Evolutionary conservation across 1,284 basidiomycete genomes (phyloP), one percentile per base, ranked within the genome.

Genomic region (Porogramme epimiltina): DNA sequence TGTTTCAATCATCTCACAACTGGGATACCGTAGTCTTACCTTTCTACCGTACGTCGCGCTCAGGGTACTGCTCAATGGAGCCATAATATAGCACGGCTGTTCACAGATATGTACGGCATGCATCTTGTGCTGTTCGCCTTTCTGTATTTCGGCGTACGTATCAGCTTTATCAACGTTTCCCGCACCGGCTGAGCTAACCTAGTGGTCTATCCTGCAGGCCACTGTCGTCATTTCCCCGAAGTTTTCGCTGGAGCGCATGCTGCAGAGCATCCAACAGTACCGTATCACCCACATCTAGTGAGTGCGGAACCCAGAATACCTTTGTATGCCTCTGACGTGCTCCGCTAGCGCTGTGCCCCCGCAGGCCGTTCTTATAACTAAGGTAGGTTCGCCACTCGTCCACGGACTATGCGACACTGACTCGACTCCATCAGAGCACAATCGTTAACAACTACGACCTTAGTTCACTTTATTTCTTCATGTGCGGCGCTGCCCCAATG

Each of bases 401-500:
- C 34, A 37, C 34, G 13, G 8, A 13, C 10, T 10, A 13, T 16
- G 10, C 34, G 9, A 37, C 8, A 34, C 39, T 41, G 33, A 31
- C 42, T 56, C 19, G 52, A 34, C 28, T n/a, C 9, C 16, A 6
- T 3, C 42, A 89, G 83, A 81, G 85, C 64, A 80, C 85, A 20
- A 76, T 74, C 13, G 75, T 79, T 18, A 80, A 83, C 61, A 72
- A 85, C 22, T 84, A 85, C 62, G 78, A 89, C 57, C 70, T 92
- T 19, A 75, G 72, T 28, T 69, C 74, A 38, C 66, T 91, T 42
- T 71, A 80, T 47, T 71, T 77, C 58, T 73, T 81, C 52, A 77
- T 87, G 69, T 73, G 72, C 26, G 84, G 87, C 20, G 89, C 86
- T 0, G 88, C 88, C 0, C 88, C 88, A 2, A 68, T 91, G 1